These are phyloP conservation scores for Solanum corneliomulleri DNA, from an alignment of 257 asterid genomes.

Conservation along the genomic window DNA sequence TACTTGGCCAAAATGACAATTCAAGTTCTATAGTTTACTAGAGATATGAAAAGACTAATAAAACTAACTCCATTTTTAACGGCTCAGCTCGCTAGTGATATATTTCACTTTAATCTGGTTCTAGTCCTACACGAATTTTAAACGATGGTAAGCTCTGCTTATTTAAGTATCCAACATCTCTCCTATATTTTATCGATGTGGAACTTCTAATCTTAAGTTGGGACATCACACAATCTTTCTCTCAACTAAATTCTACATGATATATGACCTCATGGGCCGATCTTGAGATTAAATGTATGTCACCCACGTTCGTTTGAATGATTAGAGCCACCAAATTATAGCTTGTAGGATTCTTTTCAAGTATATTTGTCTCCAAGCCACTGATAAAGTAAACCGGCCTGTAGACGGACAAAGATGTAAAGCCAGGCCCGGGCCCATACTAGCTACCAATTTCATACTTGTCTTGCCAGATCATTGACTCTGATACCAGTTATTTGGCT, in stretches of 20 bases:
- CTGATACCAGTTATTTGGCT: not conserved
- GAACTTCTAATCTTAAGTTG: too few species aligned
- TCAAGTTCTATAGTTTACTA: too few species aligned
- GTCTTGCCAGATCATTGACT: not conserved
- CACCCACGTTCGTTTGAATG: not conserved
- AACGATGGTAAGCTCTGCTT: too few species aligned
- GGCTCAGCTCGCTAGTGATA: too few species aligned
- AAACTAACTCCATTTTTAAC: too few species aligned
- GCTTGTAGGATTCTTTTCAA: not conserved
- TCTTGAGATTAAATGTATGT: not conserved
- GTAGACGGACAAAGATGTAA: not conserved
- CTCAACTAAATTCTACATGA: not conserved
- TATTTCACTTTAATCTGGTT: too few species aligned
- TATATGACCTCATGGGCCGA: not conserved
- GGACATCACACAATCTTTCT: not conserved
- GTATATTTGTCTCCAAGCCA: not conserved
- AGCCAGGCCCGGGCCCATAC: not conserved
- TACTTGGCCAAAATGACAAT: too few species aligned
- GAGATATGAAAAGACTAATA: too few species aligned
- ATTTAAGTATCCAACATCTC: too few species aligned
- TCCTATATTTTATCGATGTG: too few species aligned
- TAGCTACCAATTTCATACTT: not conserved
- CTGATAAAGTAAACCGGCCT: not conserved
- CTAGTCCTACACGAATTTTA: too few species aligned
- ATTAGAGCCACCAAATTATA: not conserved